Percentiles rank a stretch among this genome's conserved stretches.
phyloP scores from a whole-genome alignment of 1,139 yeast genomes.

The Scheffersomyces lignicola region DNA sequence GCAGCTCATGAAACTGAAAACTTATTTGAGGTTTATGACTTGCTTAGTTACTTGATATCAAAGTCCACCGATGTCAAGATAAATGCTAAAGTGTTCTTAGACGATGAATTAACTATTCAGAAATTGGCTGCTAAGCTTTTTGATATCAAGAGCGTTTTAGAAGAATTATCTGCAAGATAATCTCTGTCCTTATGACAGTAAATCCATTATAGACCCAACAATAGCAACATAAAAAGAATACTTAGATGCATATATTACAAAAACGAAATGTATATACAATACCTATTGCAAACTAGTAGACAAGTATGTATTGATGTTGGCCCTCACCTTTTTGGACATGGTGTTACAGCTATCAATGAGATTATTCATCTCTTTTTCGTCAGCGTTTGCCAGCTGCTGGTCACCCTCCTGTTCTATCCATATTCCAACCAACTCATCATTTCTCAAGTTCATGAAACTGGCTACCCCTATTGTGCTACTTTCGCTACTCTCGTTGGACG shows the following conservation, averaged over 20 bases:
- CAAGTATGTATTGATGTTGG: conserved; percentile 40
- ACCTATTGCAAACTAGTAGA: conserved; percentile 7
- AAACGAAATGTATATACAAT: conserved; percentile 1
- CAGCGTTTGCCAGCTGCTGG: conserved; percentile 23
- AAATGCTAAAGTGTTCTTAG: conserved; percentile 38
- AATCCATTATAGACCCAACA: conserved; percentile 4
- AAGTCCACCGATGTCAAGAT: conserved; percentile 40
- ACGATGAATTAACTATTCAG: conserved; percentile 34
- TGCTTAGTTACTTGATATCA: conserved; percentile 36
- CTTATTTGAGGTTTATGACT: conserved; percentile 33
- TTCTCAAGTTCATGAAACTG: conserved; percentile 53
- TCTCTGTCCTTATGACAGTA: background rate
- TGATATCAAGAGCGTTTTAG: conserved; percentile 41
- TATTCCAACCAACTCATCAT: conserved; percentile 55
- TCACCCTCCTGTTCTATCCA: conserved; percentile 50
- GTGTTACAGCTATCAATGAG: conserved; percentile 41
- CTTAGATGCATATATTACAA: conserved; percentile 1
- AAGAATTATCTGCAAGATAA: conserved; percentile 32
- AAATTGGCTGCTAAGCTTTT: conserved; percentile 44
- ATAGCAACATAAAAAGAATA: conserved; percentile 4
- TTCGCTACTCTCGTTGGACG: conserved; percentile 16
- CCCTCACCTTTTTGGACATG: conserved; percentile 45
- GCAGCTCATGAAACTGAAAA: conserved; percentile 28
- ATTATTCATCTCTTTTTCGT: conserved; percentile 26
- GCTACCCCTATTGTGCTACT: conserved; percentile 39